Evolutionary conservation across 768 basidiomycete genomes (phyloP), one percentile per base, ranked within the genome.

Genomic region (Boletellus ananiceps): DNA sequence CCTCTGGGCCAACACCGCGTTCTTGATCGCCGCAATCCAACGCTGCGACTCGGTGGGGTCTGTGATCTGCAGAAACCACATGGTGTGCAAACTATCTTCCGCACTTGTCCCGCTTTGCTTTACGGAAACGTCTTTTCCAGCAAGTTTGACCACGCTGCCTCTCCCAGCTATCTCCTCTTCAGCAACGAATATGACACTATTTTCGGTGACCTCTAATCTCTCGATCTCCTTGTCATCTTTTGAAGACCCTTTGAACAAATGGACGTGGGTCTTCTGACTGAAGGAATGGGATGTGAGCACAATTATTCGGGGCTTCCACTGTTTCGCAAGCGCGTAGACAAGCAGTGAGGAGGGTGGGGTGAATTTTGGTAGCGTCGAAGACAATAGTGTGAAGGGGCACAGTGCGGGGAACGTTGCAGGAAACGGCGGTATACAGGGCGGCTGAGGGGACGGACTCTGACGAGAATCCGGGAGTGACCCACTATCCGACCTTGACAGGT

Each of bases 11-110:
- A 91, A 72, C 40, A 91, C 83, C 0, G 80, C 78, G 49, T 71
- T 79, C 65, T 90, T 91, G 57, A 91, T 85, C 19, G 75, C 74
- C 5, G 78, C 72, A 51, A 91, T 89, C 88, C 88, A 91, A 51
- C 74, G 75, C 58, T 88, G 86, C 11, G 84, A 79, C 59, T 86
- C 84, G 1, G 59, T 62, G 8, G 76, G 65, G 61, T 83, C 80
- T 18, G 72, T 56, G 47, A 89, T 83, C 48, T 88, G 84, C 47
- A 91, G 64, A 46, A 83, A 73, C 86, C 87, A 87, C 57, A 58
- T 63, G 6, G 52, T 45, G 25, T 33, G 49, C 14, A 12, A 14
- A 46, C 14, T 58, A 9, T 42, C 55, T 16, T 48, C 52, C 9
- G 19, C 39, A 13, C 31, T 9, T 8, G 43, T 2, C 65, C 47